Conservation (phyloP, 2,329 filamentous ascomycete species). For the Exophiala calicioides region DNA sequence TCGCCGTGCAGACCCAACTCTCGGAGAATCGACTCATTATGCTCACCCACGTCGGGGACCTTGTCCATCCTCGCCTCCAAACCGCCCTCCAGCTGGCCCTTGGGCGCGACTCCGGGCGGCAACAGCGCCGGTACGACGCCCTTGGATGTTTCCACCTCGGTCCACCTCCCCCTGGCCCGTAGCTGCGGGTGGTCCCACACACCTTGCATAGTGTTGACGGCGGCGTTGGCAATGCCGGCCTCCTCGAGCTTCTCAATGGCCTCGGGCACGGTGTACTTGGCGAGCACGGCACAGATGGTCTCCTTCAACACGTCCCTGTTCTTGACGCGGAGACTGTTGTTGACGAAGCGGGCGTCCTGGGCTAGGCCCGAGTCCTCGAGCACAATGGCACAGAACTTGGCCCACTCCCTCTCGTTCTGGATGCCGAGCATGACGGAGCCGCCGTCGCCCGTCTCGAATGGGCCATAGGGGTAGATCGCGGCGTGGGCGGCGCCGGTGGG, state of each 20-base stretch:
- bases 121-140: conserved; percentile 30
- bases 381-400: conserved; percentile 50
- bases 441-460: conserved; percentile 52
- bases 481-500: conserved; percentile 56
- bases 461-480: conserved; percentile 58
- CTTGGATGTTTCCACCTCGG: conserved; percentile 49
- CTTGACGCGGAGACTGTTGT: conserved; percentile 48
- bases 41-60: conserved; percentile 53
- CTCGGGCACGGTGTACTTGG: conserved; percentile 40
- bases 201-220: conserved; percentile 56
- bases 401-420: conserved; percentile 62
- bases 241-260: conserved; percentile 48
- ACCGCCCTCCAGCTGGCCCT: conserved; percentile 30
- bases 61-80: conserved; percentile 42
- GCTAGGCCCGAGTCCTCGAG: conserved; percentile 46
- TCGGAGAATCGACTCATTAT: conserved; percentile 49
- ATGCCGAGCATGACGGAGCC: conserved; percentile 58
- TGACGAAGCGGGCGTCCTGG: conserved; percentile 51
- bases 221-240: conserved; percentile 57
- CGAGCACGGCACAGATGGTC: conserved; percentile 50
- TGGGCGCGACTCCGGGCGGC: conserved; percentile 47
- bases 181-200: conserved; percentile 59
- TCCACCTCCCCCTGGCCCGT: conserved; percentile 52
- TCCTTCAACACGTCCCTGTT: conserved; percentile 50
- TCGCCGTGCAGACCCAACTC: no score